Conservation (phyloP, 371 early-diverging fungal species). For the Capillidium rhysosporum region DNA sequence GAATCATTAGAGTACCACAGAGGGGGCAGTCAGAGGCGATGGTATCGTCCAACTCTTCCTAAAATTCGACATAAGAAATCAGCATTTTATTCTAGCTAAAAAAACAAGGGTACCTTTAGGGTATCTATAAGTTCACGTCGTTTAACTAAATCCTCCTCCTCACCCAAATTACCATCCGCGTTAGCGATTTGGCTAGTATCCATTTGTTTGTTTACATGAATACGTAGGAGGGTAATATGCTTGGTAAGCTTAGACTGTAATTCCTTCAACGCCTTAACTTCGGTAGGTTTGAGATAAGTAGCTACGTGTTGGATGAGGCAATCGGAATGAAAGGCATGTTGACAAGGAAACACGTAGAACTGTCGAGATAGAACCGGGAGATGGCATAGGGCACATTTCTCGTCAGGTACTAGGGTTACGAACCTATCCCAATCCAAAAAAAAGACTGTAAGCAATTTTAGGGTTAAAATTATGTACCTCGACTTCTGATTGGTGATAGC, state of each 20-base stretch:
- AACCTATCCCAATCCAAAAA: constrained; percentile 23
- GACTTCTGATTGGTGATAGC: constrained; percentile 58
- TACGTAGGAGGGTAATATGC: constrained; percentile 16
- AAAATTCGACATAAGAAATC: too few relatives aligned
- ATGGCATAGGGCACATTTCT: constrained; percentile 59
- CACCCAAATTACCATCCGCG: too few relatives aligned
- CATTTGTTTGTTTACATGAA: constrained; percentile 18
- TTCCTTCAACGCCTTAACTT: constrained; percentile 20
- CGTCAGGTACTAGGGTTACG: constrained; percentile 51
- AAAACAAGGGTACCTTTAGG: background rate
- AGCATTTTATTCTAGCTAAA: too few relatives aligned
- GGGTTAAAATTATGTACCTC: constrained; percentile 15
- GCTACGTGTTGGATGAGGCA: constrained; percentile 39
- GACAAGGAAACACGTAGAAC: constrained; percentile 88
- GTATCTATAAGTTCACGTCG: background rate
- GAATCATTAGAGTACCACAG: constrained; percentile 79
- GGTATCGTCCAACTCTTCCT: constrained; percentile 61
- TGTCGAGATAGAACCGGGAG: constrained; percentile 57
- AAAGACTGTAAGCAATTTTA: background rate
- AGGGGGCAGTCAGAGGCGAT: constrained; percentile 68
- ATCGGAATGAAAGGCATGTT: constrained; percentile 81
- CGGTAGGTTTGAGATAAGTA: constrained; percentile 14
- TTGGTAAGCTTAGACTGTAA: constrained; percentile 20
- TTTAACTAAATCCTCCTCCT: too few relatives aligned
- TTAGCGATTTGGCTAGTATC: constrained; percentile 7